phyloP scores from a whole-genome alignment of 768 basidiomycete genomes.

The Kwoniella dejecticola region DNA sequence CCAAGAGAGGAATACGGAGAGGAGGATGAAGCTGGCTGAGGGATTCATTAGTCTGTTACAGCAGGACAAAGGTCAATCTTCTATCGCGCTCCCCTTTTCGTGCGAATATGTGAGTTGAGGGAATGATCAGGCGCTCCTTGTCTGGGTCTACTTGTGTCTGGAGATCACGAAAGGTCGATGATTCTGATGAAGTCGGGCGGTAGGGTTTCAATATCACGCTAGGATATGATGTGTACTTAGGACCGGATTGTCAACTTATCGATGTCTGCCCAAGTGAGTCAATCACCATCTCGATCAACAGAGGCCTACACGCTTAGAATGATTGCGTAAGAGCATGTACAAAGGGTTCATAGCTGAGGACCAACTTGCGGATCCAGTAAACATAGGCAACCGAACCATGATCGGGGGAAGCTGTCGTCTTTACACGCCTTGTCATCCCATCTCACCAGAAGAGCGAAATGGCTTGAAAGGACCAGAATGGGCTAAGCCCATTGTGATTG shows the following conservation, averaged over 20 bases:
- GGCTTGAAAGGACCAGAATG: constrained; percentile 49
- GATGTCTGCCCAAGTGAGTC: constrained; percentile 49
- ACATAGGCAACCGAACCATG: constrained; percentile 50
- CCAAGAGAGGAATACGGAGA: constrained; percentile 21
- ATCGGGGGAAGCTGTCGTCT: constrained; percentile 51
- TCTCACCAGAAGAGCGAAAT: constrained; percentile 48
- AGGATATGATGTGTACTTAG: constrained; percentile 41
- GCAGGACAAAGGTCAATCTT: constrained; percentile 12
- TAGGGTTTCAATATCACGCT: constrained; percentile 47
- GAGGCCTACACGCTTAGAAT: too few relatives aligned
- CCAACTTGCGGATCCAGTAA: too few relatives aligned
- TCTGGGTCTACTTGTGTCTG: too few relatives aligned
- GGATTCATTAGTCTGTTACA: constrained; percentile 7
- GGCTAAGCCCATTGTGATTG: constrained; percentile 52
- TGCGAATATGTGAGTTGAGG: constrained; percentile 48
- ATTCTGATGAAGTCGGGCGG: too few relatives aligned
- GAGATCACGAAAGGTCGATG: too few relatives aligned
- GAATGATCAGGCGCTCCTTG: too few relatives aligned
- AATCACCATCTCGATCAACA: too few relatives aligned
- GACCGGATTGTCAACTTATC: constrained; percentile 36
- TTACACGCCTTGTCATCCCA: constrained; percentile 43
- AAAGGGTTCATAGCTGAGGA: too few relatives aligned
- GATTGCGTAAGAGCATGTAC: too few relatives aligned
- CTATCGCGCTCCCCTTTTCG: constrained; percentile 32
- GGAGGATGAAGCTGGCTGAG: constrained; percentile 26